These are phyloP conservation scores for Macrolepiota dolichaula DNA, from an alignment of 768 basidiomycete species.

Conservation along the genomic window DNA sequence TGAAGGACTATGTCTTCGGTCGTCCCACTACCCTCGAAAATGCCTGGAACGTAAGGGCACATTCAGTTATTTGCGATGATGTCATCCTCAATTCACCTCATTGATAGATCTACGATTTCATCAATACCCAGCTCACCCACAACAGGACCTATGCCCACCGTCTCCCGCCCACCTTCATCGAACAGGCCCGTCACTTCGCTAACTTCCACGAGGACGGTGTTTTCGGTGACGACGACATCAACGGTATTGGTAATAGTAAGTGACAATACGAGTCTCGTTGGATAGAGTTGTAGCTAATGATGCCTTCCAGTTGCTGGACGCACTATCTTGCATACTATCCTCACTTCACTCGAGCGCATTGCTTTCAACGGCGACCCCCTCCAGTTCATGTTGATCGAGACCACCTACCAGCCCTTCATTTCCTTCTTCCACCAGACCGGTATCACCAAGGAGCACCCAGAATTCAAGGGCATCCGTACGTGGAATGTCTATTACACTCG, in stretches of 20 bases:
- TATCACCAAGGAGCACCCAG: constrained; percentile 51
- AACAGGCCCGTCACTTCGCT: constrained; percentile 72
- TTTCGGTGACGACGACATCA: constrained; percentile 61
- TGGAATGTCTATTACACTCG: constrained; percentile 14
- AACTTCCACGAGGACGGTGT: constrained; percentile 78
- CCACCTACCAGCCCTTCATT: constrained; percentile 89
- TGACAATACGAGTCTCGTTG: constrained; percentile 13
- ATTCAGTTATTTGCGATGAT: not conserved
- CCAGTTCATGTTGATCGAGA: constrained; percentile 73
- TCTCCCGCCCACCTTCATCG: constrained; percentile 73
- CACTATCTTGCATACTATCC: constrained; percentile 69
- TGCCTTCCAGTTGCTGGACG: constrained; percentile 71
- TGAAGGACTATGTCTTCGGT: constrained; percentile 72
- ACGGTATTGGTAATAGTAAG: constrained; percentile 77
- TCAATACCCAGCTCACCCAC: constrained; percentile 73
- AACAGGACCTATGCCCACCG: constrained; percentile 80
- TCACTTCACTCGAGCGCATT: constrained; percentile 71
- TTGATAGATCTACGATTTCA: constrained; percentile 67
- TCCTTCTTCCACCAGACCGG: constrained; percentile 82
- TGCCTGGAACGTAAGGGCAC: constrained; percentile 65
- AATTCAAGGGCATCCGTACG: constrained; percentile 64
- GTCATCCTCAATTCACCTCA: constrained; percentile 11
- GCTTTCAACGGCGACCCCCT: constrained; percentile 78
- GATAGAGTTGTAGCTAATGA: not conserved
- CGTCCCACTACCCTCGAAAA: constrained; percentile 66